Evolutionary conservation across 768 basidiomycete genomes (phyloP), one percentile per base, ranked within the genome.

Genomic region (Rhizopogon vinicolor): DNA sequence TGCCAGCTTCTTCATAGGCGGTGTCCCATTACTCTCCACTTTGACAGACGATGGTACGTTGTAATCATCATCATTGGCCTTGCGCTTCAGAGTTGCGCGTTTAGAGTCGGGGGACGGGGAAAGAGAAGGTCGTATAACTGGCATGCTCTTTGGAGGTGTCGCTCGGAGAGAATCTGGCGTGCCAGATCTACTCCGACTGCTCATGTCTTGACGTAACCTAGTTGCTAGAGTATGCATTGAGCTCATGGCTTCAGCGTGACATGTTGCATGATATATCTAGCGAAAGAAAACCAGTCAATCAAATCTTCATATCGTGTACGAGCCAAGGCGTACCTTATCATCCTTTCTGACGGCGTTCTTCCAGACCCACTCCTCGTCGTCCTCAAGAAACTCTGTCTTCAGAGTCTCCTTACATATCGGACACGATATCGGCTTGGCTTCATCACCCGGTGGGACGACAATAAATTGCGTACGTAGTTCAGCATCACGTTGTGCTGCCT

Each of bases 341-440:
- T 96, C 91, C 58, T 87, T 86, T 70, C 78, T 83, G 18, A 92
- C 78, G 0, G 95, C 93, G 65, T 99, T 96, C 67, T 81, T 84
- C 93, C 93, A 99, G 12, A 97, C 89, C 95, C 95, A 98, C 58
- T 97, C 96, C 74, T 98, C 96, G 58, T 95, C 93, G 46, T 97
- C 95, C 67, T 98, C 93, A 54, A 86, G 71, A 68, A 91, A 98
- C 75, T 97, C 96, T 60, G 86, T 84, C 76, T 92, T 91, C 70
- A 98, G 79, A 54, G 70, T 72, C 72, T 99, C 96, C 77, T 96
- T 97, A 83, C 97, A 99, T 62, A 99, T 91, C 25, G 94, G 93
- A 78, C 96, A 99, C 59, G 87, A 84, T 62, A 92, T 73, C 25
- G 81, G 75, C 65, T 86, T 87, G 53, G 91, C 89, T 67, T 93